Evolutionary conservation across 495 filamentous ascomycete species (phyloP).

Genomic region (Lindgomyces ingoldianus): DNA sequence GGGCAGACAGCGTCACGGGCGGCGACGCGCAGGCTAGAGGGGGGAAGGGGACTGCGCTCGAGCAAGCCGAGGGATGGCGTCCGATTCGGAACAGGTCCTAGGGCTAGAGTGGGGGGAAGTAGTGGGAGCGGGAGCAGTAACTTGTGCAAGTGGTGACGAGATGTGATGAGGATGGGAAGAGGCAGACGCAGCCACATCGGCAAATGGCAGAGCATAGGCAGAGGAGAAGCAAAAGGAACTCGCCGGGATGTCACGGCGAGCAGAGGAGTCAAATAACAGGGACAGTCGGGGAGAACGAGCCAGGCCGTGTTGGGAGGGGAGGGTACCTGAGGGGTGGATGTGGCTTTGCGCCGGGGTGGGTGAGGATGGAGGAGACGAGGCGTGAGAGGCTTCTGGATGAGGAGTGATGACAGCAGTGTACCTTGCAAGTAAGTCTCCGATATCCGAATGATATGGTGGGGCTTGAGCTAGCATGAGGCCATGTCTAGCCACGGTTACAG

Average conservation of each 20-base stretch:
- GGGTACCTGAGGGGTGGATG: constrained; percentile 12
- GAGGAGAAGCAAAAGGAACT: constrained; percentile 23
- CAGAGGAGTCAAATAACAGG: constrained; percentile 12
- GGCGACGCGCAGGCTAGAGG: not conserved
- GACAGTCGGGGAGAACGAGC: constrained; percentile 12
- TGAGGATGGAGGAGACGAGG: not conserved
- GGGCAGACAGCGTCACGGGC: constrained; percentile 10
- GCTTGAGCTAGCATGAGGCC: constrained; percentile 17
- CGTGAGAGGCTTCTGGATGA: constrained; percentile 1
- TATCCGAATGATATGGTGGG: constrained; percentile 31
- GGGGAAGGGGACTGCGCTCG: not conserved
- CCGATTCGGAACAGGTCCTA: constrained; percentile 18
- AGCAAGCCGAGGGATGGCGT: constrained; percentile 21
- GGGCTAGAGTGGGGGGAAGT: constrained; percentile 25
- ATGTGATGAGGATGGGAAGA: constrained; percentile 2
- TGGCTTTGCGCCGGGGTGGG: constrained; percentile 19
- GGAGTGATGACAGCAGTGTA: constrained; percentile 8
- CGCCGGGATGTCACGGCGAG: constrained; percentile 20
- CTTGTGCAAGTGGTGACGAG: constrained; percentile 1
- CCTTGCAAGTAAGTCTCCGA: constrained; percentile 35
- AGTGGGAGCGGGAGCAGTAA: constrained; percentile 12
- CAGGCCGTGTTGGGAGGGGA: constrained; percentile 16
- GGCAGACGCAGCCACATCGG: constrained; percentile 28
- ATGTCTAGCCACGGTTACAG: constrained; percentile 30
- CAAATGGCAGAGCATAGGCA: constrained; percentile 22